Conservation (phyloP, 2,329 filamentous ascomycete species). For the Basipetospora chlamydospora region DNA sequence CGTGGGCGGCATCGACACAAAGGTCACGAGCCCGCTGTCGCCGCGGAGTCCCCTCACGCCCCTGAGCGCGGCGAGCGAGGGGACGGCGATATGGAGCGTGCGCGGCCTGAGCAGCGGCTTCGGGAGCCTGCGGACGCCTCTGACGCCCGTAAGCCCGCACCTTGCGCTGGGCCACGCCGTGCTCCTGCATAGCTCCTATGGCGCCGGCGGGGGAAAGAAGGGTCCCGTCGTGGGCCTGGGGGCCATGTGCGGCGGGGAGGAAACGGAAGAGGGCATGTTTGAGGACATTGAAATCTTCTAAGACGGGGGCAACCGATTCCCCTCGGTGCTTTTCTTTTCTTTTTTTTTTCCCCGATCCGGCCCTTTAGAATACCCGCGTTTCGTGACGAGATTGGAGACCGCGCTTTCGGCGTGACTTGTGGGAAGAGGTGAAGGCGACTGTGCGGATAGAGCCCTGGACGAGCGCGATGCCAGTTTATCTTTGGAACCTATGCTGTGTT, state of each 20-base stretch:
- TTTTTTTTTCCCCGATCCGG: not conserved
- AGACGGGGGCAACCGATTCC: not conserved
- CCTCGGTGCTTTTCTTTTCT: not conserved
- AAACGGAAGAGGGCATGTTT: not conserved
- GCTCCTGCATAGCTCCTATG: not conserved
- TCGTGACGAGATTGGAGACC: too few relatives aligned
- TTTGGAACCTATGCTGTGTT: too few relatives aligned
- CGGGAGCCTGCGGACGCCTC: constrained; percentile 1
- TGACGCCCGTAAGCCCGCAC: constrained; percentile 2
- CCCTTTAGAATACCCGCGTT: too few relatives aligned
- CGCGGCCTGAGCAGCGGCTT: not conserved
- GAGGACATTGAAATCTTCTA: not conserved
- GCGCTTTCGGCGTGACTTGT: too few relatives aligned
- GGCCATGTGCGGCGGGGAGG: too few relatives aligned
- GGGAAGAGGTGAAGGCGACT: too few relatives aligned
- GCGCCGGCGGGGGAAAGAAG: not conserved
- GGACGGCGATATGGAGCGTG: constrained; percentile 1
- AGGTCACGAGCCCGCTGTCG: not conserved
- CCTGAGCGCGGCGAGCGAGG: not conserved
- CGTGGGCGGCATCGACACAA: not conserved
- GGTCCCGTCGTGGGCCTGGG: not conserved
- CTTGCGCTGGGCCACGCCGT: not conserved
- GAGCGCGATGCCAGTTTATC: too few relatives aligned
- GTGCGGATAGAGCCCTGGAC: too few relatives aligned
- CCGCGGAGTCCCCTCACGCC: not conserved